Percentiles rank a stretch among this genome's conserved stretches.
Evolutionary conservation across 2,329 filamentous ascomycete genomes (phyloP).

Genomic region (Pseudogymnoascus sp.): DNA sequence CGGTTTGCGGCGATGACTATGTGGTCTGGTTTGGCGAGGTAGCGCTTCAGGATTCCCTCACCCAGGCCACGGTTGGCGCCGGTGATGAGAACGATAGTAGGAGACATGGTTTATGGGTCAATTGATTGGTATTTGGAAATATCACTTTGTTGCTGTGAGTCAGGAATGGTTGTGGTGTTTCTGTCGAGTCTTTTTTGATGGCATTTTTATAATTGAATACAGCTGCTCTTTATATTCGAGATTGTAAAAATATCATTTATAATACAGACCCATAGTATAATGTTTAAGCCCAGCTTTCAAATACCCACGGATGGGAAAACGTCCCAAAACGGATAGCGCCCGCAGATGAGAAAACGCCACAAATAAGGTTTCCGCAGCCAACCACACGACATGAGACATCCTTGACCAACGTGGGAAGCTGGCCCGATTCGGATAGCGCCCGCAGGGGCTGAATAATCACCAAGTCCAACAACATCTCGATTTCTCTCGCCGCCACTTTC

Average conservation of each 20-base stretch:
- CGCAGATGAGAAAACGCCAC: not conserved
- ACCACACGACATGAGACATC: not conserved
- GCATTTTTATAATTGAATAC: not conserved
- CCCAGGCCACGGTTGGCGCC: constrained; percentile 26
- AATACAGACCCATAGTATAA: not conserved
- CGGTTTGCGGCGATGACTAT: constrained; percentile 32
- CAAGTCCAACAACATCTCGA: not conserved
- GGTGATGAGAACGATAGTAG: constrained; percentile 24
- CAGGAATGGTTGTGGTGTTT: not conserved
- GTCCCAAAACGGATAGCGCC: not conserved
- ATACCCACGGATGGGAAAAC: not conserved
- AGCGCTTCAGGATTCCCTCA: constrained; percentile 24
- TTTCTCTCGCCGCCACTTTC: not conserved
- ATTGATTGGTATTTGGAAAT: not conserved
- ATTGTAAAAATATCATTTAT: not conserved
- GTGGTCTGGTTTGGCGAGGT: constrained; percentile 29
- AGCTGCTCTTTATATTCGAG: not conserved
- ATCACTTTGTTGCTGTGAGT: not conserved
- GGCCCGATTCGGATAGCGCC: not conserved
- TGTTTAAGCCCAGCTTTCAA: not conserved
- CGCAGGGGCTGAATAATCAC: not conserved
- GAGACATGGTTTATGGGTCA: not conserved
- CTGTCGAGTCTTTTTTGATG: not conserved
- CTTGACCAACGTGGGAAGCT: not conserved
- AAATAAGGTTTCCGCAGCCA: not conserved